phyloP scores from a whole-genome alignment of 176 grass and related monocot genomes.

The Dendrocalamus sinicus region DNA sequence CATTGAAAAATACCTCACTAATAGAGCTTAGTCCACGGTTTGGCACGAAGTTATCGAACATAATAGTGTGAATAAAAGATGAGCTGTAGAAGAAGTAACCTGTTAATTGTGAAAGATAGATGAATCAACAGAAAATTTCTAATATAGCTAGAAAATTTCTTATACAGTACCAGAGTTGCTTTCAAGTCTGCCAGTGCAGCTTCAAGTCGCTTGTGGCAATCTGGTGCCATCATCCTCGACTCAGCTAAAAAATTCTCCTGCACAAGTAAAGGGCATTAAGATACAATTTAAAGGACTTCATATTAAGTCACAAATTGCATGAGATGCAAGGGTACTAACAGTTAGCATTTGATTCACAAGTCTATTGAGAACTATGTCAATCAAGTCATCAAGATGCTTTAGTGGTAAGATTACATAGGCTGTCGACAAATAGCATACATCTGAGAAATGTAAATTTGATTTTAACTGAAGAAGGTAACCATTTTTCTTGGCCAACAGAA shows the following conservation, averaged over 20 bases:
- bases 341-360: neutral
- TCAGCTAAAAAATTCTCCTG: slow-evolving; percentile 96
- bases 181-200: slow-evolving; percentile 80
- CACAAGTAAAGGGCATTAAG: neutral
- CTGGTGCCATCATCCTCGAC: slow-evolving; percentile 97
- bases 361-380: neutral
- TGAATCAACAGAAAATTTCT: neutral
- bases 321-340: neutral
- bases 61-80: too few relatives aligned
- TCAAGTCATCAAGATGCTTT: neutral
- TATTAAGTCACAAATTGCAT: neutral
- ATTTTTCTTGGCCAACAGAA: neutral
- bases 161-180: slow-evolving; percentile 61
- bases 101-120: too few relatives aligned
- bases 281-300: neutral
- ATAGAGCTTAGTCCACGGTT: too few relatives aligned
- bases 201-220: slow-evolving; percentile 93
- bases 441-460: neutral
- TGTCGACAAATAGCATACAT: neutral
- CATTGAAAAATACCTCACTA: too few relatives aligned
- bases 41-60: too few relatives aligned
- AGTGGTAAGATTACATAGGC: neutral
- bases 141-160: neutral
- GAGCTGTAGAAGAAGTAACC: too few relatives aligned
- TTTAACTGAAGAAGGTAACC: neutral